Conservation (phyloP, 2,329 filamentous ascomycete species). For the Colletotrichum sp. region DNA sequence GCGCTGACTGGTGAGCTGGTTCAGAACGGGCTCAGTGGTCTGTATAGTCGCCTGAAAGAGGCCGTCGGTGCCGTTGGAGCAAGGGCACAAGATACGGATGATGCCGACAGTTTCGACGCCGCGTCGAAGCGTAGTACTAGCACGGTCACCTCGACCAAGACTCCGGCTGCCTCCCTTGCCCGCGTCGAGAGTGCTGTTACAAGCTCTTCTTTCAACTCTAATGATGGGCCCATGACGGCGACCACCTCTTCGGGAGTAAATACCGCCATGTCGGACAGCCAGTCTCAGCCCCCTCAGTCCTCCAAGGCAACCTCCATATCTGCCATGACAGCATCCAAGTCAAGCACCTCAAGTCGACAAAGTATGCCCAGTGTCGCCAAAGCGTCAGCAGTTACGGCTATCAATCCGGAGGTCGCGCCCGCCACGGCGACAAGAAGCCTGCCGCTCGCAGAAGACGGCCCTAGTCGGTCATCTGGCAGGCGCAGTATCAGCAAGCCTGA, state of each 20-base stretch:
- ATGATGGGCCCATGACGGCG: constrained; percentile 39
- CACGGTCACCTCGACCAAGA: constrained; percentile 45
- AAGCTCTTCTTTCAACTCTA: constrained; percentile 36
- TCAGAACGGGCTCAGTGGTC: constrained; percentile 84
- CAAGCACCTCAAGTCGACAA: constrained; percentile 42
- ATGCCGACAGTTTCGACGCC: constrained; percentile 48
- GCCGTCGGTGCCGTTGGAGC: constrained; percentile 75
- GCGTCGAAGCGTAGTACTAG: constrained; percentile 47
- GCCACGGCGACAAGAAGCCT: constrained; percentile 50
- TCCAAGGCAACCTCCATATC: constrained; percentile 55
- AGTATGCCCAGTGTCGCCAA: constrained; percentile 48
- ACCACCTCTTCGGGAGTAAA: constrained; percentile 40
- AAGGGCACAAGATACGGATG: constrained; percentile 43
- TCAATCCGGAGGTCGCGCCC: constrained; percentile 53
- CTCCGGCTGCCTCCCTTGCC: constrained; percentile 42
- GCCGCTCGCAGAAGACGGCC: constrained; percentile 47
- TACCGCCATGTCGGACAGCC: constrained; percentile 40
- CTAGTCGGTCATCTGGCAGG: constrained; percentile 39
- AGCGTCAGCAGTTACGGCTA: constrained; percentile 44
- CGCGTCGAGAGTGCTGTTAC: constrained; percentile 44
- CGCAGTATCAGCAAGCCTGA: constrained; percentile 51
- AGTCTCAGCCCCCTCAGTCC: constrained; percentile 44
- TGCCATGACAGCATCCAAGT: constrained; percentile 50
- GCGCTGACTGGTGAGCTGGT: constrained; percentile 74
- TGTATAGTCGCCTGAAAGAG: constrained; percentile 85